Conservation (phyloP, 768 basidiomycete species). For the Mycena polygramma region DNA sequence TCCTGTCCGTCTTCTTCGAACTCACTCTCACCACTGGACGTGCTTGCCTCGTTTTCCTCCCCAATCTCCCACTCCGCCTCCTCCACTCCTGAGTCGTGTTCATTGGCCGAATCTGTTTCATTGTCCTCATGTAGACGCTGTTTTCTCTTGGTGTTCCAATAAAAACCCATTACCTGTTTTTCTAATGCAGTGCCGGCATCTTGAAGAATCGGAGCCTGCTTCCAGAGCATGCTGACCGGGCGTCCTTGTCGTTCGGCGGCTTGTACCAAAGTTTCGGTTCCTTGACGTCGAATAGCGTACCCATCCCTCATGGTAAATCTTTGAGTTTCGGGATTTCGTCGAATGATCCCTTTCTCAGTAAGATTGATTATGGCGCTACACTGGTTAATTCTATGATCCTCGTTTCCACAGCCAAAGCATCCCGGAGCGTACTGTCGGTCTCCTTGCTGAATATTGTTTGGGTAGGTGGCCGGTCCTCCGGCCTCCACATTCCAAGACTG, state of each 20-base stretch:
- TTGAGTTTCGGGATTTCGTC: neutral
- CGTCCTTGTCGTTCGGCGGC: neutral
- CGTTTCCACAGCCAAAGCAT: neutral
- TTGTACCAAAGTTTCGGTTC: neutral
- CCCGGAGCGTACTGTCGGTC: neutral
- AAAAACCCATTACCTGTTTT: constrained; percentile 16
- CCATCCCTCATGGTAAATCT: neutral
- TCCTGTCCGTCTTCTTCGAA: neutral
- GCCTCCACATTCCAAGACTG: constrained; percentile 5
- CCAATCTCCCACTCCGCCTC: neutral
- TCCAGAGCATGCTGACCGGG: constrained; percentile 1
- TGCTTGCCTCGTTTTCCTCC: too few relatives aligned
- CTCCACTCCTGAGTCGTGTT: too few relatives aligned
- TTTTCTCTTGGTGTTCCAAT: neutral
- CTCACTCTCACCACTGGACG: too few relatives aligned
- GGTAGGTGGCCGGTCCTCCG: neutral
- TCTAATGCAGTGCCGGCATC: constrained; percentile 1
- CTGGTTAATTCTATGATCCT: neutral
- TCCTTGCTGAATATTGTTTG: neutral
- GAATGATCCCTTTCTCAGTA: neutral
- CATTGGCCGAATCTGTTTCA: too few relatives aligned
- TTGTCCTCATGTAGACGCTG: neutral
- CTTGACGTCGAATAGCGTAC: neutral
- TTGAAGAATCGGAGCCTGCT: neutral
- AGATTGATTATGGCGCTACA: neutral